phyloP scores from a whole-genome alignment of 805 yeast species.

The Candida dajiaensis region DNA sequence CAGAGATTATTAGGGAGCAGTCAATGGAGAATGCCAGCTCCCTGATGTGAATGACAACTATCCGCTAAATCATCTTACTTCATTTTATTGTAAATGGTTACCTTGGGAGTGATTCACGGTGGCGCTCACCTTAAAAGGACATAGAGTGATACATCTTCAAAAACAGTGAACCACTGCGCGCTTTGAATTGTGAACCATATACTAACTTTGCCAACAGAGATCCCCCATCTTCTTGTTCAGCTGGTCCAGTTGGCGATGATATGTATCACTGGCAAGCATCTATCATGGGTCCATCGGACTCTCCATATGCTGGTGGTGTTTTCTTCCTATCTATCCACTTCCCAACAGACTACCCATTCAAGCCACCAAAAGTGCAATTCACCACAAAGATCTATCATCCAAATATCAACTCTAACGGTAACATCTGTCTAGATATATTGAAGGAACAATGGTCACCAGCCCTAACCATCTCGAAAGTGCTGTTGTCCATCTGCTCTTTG shows the following conservation, averaged over 20 bases:
- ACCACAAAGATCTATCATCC: conserved; percentile 80
- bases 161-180: not conserved
- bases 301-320: conserved; percentile 87
- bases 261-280: conserved; percentile 99
- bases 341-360: conserved; percentile 99
- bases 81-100: not conserved
- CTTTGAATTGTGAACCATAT: not conserved
- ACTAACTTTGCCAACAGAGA: conserved; percentile 49
- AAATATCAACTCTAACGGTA: conserved; percentile 85
- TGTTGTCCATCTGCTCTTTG: conserved; percentile 89
- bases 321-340: conserved; percentile 94
- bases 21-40: not conserved
- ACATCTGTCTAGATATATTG: conserved; percentile 87
- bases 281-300: conserved; percentile 97
- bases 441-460: conserved; percentile 99
- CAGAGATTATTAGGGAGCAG: not conserved
- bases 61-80: not conserved
- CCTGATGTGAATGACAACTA: not conserved
- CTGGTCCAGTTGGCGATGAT: conserved; percentile 98
- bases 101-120: not conserved
- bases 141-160: too few relatives aligned
- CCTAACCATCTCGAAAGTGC: conserved; percentile 89
- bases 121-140: not conserved
- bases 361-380: conserved; percentile 89
- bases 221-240: conserved; percentile 98